Conservation (phyloP, 345 rosid genomes). For the Limnanthes douglasii region DNA sequence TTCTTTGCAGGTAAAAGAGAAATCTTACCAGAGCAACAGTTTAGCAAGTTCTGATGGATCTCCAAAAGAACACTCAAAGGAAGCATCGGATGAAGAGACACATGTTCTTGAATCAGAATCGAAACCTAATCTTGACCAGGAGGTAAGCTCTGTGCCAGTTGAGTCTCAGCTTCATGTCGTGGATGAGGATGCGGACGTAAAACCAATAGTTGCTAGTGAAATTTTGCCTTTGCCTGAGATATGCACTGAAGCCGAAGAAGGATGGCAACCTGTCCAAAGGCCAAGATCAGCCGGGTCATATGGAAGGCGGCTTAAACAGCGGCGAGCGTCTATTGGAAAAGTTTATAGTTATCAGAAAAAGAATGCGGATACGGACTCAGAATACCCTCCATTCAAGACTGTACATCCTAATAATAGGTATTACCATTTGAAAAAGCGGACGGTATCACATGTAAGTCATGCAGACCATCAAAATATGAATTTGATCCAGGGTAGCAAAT, state of each 20-base stretch:
- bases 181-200: constrained; percentile 28
- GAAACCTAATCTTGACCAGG: constrained; percentile 18
- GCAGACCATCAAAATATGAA: constrained; percentile 35
- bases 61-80: constrained; percentile 26
- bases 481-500: constrained; percentile 51
- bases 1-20: constrained; percentile 67
- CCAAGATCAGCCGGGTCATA: constrained; percentile 63
- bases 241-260: constrained; percentile 43
- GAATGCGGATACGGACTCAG: constrained; percentile 36
- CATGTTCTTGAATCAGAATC: constrained; percentile 17
- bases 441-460: constrained; percentile 48
- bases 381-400: constrained; percentile 33
- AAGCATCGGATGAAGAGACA: constrained; percentile 40
- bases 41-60: constrained; percentile 23
- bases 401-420: constrained; percentile 44
- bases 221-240: constrained; percentile 24
- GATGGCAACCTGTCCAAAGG: constrained; percentile 97
- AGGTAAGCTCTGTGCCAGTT: constrained; percentile 18
- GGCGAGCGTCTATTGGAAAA: constrained; percentile 66
- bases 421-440: constrained; percentile 52
- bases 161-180: constrained; percentile 25
- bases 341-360: constrained; percentile 61
- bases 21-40: constrained; percentile 22
- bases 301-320: constrained; percentile 70
- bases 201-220: constrained; percentile 17